phyloP scores from a whole-genome alignment of 2,329 filamentous ascomycete species.

The Biscogniauxia sp. region DNA sequence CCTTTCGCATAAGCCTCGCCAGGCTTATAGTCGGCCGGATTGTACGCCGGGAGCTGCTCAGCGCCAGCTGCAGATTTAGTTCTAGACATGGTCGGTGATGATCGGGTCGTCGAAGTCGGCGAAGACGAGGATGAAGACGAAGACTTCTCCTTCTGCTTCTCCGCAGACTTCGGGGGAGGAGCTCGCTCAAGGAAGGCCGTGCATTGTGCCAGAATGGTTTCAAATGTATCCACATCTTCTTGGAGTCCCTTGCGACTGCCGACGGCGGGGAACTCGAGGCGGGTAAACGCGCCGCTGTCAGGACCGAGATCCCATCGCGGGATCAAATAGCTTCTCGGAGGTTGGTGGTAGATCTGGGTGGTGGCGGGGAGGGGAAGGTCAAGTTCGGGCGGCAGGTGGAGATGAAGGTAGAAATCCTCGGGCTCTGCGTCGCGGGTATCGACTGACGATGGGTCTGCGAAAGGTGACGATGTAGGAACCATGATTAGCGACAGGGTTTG shows the following conservation, averaged over 20 bases:
- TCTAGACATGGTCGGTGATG: slow-evolving; percentile 36
- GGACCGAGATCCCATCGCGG: slow-evolving; percentile 92
- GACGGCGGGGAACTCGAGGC: slow-evolving; percentile 81
- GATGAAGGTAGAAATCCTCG: slow-evolving; percentile 93
- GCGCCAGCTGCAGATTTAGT: slow-evolving; percentile 39
- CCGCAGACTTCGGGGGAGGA: slow-evolving; percentile 52
- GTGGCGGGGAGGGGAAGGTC: slow-evolving; percentile 91
- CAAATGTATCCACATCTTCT: slow-evolving; percentile 93
- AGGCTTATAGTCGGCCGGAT: slow-evolving; percentile 75
- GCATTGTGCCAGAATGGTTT: slow-evolving; percentile 96
- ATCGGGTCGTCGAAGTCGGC: slow-evolving; percentile 19
- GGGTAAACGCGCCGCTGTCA: slow-evolving; percentile 84
- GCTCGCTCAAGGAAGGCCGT: slow-evolving; percentile 91
- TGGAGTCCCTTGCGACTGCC: slow-evolving; percentile 73
- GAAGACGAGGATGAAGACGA: slow-evolving; percentile 21
- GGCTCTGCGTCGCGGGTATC: slow-evolving; percentile 52
- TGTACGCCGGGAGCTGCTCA: slow-evolving; percentile 63
- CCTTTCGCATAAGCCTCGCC: slow-evolving; percentile 74
- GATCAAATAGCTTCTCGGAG: slow-evolving; percentile 88
- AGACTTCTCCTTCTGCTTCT: slow-evolving; percentile 27
- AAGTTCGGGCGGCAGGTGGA: slow-evolving; percentile 91
- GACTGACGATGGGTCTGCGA: slow-evolving; percentile 53
- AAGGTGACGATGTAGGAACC: slow-evolving; percentile 85
- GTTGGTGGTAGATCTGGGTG: slow-evolving; percentile 96
- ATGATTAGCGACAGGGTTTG: slow-evolving; percentile 92